Percentiles rank a stretch among this genome's conserved stretches.
Conservation (phyloP, 768 basidiomycete species). For the Neoboletus magnificus region DNA sequence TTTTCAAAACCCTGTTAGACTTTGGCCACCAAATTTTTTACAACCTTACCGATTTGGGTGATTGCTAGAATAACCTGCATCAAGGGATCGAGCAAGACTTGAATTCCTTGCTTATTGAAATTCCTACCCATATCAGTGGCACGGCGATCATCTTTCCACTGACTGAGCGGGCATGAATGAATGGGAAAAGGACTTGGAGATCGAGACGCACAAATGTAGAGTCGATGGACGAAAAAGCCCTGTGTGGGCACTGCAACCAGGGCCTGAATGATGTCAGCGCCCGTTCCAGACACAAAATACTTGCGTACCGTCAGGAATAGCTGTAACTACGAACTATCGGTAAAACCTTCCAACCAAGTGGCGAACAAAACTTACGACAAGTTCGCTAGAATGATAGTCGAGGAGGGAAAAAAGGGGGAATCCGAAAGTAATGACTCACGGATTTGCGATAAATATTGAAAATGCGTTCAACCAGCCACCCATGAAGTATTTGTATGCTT, state of each 20-base stretch:
- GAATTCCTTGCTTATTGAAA: not conserved
- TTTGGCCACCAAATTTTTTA: no score
- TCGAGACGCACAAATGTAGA: slow-evolving; percentile 9
- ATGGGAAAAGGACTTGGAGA: not conserved
- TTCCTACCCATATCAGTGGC: slow-evolving; percentile 2
- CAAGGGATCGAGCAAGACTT: not conserved
- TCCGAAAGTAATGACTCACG: slow-evolving; percentile 1
- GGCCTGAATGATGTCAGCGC: slow-evolving; percentile 1
- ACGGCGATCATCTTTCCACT: not conserved
- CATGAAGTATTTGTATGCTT: slow-evolving; percentile 8
- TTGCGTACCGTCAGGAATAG: not conserved
- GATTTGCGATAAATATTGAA: not conserved
- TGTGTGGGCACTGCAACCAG: slow-evolving; percentile 3
- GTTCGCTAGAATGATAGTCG: not conserved
- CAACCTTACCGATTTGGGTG: slow-evolving; percentile 4
- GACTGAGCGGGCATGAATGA: not conserved
- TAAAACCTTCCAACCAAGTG: not conserved
- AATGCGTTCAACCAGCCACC: not conserved
- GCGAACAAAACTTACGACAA: not conserved
- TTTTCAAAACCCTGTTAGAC: not conserved
- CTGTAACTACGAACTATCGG: slow-evolving; percentile 2
- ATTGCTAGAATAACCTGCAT: not conserved
- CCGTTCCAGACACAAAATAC: not conserved
- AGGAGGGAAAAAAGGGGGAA: not conserved
- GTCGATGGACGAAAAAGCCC: slow-evolving; percentile 12